Evolutionary conservation across 345 rosid species (phyloP), one percentile per base, ranked within the genome.

Genomic region (Carallia pectinifolia): DNA sequence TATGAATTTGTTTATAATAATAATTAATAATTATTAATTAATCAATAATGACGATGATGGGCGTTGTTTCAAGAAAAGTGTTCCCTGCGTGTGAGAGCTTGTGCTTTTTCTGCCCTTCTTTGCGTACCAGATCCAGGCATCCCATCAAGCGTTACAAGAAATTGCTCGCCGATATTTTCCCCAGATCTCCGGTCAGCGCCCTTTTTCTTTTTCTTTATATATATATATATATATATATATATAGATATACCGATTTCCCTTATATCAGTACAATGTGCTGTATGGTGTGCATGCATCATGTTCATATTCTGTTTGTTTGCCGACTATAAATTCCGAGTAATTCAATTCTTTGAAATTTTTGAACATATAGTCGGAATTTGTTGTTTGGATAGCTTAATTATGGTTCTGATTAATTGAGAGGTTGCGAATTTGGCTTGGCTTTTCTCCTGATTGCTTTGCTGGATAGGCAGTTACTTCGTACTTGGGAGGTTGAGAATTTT

Each of bases 91-190:
- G 89, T 56, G 93, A 72, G 76, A 85, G 80, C 68, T 58, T 89
- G 61, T 86, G 90, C 72, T 86, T 77, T 81, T 86, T 82, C 66
- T 82, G 93, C 69, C 90, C 90, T 3, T 69, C 88, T 12, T 73
- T 87, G 63, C 81, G 90, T 0, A 74, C 88, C 6, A 86, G 96
- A 81, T 90, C 96, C 29, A 82, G 90, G 77, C 96, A 90, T 55
- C 92, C 96, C 7, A 84, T 90, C 9, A 88, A 85, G 67, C 82
- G 92, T 61, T 88, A 86, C 80, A 88, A 90, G 80, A 87, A 85
- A 61, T 80, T 90, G 70, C 82, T 90, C 55, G 75, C 89, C 63
- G 86, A 86, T 15, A 88, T 90, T 18, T 86, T 85, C 66, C 86
- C 87, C 69, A 75, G 87, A 53, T 71, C 87, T 58, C 84, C 82